Percentiles rank a stretch among this genome's conserved stretches.
Evolutionary conservation across 768 basidiomycete genomes (phyloP).

Genomic region (Lactifluus piperatus): DNA sequence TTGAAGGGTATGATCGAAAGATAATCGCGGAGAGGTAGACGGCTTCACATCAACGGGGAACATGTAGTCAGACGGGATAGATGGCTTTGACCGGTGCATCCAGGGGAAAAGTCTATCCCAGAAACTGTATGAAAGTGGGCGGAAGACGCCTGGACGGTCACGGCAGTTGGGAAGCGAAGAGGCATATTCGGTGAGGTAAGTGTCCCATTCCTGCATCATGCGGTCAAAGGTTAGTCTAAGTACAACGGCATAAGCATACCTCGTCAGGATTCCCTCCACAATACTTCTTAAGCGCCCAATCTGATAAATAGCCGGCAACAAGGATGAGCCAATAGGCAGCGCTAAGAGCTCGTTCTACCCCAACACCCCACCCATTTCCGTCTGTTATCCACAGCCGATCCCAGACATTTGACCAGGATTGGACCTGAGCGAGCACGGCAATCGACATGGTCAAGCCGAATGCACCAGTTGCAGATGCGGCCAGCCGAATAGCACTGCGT

Average conservation of each 20-base stretch:
- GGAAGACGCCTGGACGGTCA: constrained; percentile 49
- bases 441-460: constrained; percentile 48
- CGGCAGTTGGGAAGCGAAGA: constrained; percentile 37
- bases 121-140: constrained; percentile 38
- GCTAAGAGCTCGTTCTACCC: constrained; percentile 48
- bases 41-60: constrained; percentile 9
- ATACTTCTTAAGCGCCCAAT: constrained; percentile 47
- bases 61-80: background rate
- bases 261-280: constrained; percentile 65
- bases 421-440: constrained; percentile 41
- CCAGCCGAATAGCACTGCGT: constrained; percentile 41
- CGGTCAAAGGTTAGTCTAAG: background rate
- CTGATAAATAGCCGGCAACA: constrained; percentile 36
- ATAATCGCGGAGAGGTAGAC: background rate
- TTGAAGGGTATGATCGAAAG: constrained; percentile 1
- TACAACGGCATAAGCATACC: constrained; percentile 28
- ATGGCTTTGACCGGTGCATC: constrained; percentile 10
- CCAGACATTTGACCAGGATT: constrained; percentile 55
- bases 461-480: constrained; percentile 44
- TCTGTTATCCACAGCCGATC: constrained; percentile 48
- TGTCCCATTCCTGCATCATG: constrained; percentile 54
- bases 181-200: constrained; percentile 51
- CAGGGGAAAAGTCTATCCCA: constrained; percentile 42
- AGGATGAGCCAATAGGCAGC: constrained; percentile 49
- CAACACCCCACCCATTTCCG: constrained; percentile 44